phyloP scores from a whole-genome alignment of 2,329 filamentous ascomycete species.

The Microdochium nivale region DNA sequence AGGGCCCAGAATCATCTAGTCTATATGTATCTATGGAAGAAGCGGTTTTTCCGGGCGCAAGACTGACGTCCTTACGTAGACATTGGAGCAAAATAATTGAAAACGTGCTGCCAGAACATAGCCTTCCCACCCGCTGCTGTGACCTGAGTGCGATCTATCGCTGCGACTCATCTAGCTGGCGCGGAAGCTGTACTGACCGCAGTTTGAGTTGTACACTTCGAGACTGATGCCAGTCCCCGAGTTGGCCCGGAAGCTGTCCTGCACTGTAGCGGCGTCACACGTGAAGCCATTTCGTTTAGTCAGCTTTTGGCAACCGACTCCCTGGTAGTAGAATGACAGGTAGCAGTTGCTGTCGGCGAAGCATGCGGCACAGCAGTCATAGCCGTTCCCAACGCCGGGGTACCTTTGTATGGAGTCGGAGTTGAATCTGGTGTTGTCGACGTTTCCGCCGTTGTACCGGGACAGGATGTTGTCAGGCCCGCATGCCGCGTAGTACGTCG shows the following conservation, averaged over 20 bases:
- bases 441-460: not conserved
- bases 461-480: not conserved
- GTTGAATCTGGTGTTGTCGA: not conserved
- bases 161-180: no score
- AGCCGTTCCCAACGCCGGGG: not conserved
- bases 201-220: not conserved
- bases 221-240: not conserved
- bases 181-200: not conserved
- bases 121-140: no score
- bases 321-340: not conserved
- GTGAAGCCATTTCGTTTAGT: not conserved
- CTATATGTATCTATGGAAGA: no score
- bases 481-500: not conserved
- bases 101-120: no score
- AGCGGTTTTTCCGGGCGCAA: no score
- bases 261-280: not conserved
- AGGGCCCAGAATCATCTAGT: no score
- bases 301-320: not conserved
- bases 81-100: no score
- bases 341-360: not conserved
- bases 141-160: no score
- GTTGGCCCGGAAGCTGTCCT: not conserved
- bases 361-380: not conserved
- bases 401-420: not conserved
- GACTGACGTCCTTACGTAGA: no score